Evolutionary conservation across 495 filamentous ascomycete species (phyloP), one percentile per base, ranked within the genome.

Genomic region (Xylaria curta): DNA sequence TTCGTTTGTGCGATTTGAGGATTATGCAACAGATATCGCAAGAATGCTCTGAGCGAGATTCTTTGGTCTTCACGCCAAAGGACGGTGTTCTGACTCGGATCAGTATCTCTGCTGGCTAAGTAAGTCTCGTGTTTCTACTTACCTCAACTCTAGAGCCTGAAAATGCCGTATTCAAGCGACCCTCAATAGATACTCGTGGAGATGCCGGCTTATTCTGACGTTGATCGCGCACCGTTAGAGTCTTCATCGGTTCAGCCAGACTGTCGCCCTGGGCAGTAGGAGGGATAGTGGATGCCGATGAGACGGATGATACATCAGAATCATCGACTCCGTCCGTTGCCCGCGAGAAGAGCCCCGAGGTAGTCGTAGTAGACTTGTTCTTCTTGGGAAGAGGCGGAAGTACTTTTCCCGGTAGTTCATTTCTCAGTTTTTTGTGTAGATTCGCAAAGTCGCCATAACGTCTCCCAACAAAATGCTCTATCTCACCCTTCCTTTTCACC

Each of bases 61-160:
- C 96, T 88, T 80, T 99, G 96, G 71, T 91, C 93, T 81, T 99
- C 96, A 21, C 96, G 88, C 81, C 91, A 96, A 21, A 99, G 87
- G 0, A 91, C 82, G 2, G 91, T 82, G 36, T 80, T 79, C 82
- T 84, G 28, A 62, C 4, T 46, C 9, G 47, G 1, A 46, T 61
- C 69, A 75, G 51, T 51, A 59, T 17, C n/a, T n/a, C 2, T 2
- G 2, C 6, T 12, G 36, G 21, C n/a, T 13, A 40, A 26, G 68
- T 13, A 40, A 26, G 68, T 21, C 42, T 56, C 24, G 51, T 28
- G 24, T 71, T 76, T 78, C 73, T 79, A 47, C 72, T 72, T 72
- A 79, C 77, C 17, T 80, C 76, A 63, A 69, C 56, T 58, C 66
- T 75, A 0, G 70, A 66, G 19, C 73, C 75, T n/a, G 53, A 49